Evolutionary conservation across 345 rosid species (phyloP), one percentile per base, ranked within the genome.

Genomic region (Citrus glauca): DNA sequence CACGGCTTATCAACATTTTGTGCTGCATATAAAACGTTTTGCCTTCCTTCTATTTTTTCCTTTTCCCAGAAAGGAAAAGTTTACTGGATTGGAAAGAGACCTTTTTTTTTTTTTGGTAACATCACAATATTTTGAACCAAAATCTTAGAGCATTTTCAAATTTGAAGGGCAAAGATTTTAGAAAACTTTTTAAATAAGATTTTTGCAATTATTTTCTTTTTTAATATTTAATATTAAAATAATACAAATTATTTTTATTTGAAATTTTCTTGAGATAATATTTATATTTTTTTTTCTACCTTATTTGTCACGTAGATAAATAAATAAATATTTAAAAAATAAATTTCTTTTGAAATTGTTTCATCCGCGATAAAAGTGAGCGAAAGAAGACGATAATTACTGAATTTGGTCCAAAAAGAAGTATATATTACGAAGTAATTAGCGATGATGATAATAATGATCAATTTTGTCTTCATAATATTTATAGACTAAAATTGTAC

Each of bases 51-150:
- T 4, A 10, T 22, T 17, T 53, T 50, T 17, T 1, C 22, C 57
- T 4, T 53, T 13, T 45, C 48, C 14, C 48, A 10, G 6, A 50
- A 50, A 53, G 3, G 40, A 17, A 35, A 24, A 42, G 33, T 1
- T 0, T 6, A 61, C 65, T 67, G 72, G 53, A 35, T 56, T 10
- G 57, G 82, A 66, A 45, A 74, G 50, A 9, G 61, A 79, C 75
- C 53, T 1, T 1, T n/a, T 24, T 27, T n/a, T 24, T 27, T 62
- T 28, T 63, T 27, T 0, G 14, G 14, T 10, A 27, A 27, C 11
- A 20, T 56, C 60, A 56, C 61, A 56, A 22, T 56, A 56, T 56
- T 56, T 56, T 56, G 61, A 45, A 11, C 3, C 17, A 45, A 45
- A 42, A 11, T 45, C 50, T 45, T 13, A 13, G 17, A 45, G 16